Evolutionary conservation across 805 yeast species (phyloP).

Genomic region (Cyberlindnera mrakii): DNA sequence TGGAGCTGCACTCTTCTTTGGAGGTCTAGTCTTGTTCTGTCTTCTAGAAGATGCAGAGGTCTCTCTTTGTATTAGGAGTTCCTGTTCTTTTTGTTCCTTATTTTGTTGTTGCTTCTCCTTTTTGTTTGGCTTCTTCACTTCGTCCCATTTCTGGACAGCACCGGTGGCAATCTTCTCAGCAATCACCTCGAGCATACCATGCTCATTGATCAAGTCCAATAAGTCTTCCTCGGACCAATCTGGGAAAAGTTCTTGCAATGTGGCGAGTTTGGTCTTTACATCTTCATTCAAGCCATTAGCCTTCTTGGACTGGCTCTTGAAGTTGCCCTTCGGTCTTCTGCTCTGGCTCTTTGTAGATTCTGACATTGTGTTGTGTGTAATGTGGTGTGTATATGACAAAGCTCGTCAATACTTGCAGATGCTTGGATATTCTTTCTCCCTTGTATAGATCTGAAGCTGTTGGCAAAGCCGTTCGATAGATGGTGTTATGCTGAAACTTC

Average conservation of each 20-base stretch:
- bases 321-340: conserved; percentile 26
- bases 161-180: conserved; percentile 88
- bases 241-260: conserved; percentile 82
- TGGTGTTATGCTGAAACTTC: too few species aligned
- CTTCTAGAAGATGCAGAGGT: conserved; percentile 11
- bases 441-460: too few species aligned
- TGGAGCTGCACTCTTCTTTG: conserved; percentile 8
- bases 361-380: conserved; percentile 9
- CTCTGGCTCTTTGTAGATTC: conserved; percentile 14
- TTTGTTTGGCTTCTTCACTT: conserved; percentile 65
- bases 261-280: conserved; percentile 36
- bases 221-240: conserved; percentile 91
- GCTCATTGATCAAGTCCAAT: conserved; percentile 66
- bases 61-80: conserved; percentile 17
- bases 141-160: conserved; percentile 89
- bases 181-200: conserved; percentile 70
- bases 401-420: not conserved
- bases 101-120: conserved; percentile 40
- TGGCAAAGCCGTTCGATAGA: too few species aligned
- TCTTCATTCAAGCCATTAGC: conserved; percentile 23
- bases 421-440: not conserved
- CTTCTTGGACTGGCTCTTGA: conserved; percentile 43
- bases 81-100: conserved; percentile 16
- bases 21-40: conserved; percentile 15
- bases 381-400: conserved; percentile 2